Conservation (phyloP, 2,329 filamentous ascomycete species). For the Cladobotryum protrusum region DNA sequence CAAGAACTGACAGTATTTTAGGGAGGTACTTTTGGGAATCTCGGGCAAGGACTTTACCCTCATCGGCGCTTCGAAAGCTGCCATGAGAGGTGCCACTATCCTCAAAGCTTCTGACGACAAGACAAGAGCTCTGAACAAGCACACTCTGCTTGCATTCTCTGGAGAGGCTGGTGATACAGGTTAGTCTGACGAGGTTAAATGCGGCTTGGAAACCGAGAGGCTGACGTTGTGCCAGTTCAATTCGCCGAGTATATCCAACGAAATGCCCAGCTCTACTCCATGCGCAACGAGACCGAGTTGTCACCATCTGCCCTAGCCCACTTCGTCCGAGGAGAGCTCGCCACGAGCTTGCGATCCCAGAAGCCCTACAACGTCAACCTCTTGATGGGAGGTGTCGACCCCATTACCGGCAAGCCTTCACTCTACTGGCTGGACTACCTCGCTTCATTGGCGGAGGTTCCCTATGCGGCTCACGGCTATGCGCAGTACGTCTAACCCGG, state of each 20-base stretch:
- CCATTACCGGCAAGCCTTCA: conserved; percentile 82
- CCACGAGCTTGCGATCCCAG: conserved; percentile 80
- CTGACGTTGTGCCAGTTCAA: conserved; percentile 62
- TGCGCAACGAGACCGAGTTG: conserved; percentile 93
- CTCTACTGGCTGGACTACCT: conserved; percentile 98
- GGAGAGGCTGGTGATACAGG: conserved; percentile 95
- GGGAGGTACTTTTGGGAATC: conserved; percentile 97
- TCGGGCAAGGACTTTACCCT: conserved; percentile 99
- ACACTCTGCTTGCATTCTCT: conserved; percentile 90
- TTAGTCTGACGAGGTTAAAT: conserved; percentile 33
- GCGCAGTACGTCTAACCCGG: conserved; percentile 63
- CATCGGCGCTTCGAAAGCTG: conserved; percentile 94
- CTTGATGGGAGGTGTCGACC: conserved; percentile 86
- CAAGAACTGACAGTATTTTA: conserved; percentile 30
- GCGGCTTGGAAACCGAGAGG: conserved; percentile 4
- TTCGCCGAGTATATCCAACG: conserved; percentile 99
- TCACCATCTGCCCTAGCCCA: conserved; percentile 82
- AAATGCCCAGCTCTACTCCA: conserved; percentile 95
- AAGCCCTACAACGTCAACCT: conserved; percentile 97
- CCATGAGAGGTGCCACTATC: conserved; percentile 94
- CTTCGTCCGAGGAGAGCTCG: conserved; percentile 92
- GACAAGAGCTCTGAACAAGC: conserved; percentile 84
- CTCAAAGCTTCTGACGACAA: conserved; percentile 96
- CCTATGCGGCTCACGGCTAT: conserved; percentile 96
- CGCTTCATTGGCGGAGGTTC: conserved; percentile 77